phyloP scores from a whole-genome alignment of 768 basidiomycete genomes.

The Suillus sp. region DNA sequence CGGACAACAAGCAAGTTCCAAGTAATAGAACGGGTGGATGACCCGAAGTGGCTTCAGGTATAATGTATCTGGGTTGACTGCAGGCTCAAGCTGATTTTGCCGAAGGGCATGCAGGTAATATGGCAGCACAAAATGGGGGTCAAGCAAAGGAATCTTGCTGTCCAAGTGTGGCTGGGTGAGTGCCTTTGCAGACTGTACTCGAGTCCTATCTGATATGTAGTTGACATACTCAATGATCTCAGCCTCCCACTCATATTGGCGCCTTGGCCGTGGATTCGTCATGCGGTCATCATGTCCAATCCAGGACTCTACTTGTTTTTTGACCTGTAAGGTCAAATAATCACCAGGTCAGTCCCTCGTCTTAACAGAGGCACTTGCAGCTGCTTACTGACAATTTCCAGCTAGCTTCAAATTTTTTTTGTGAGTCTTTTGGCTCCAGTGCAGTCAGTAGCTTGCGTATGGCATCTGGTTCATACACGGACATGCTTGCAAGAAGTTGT shows the following conservation, averaged over 20 bases:
- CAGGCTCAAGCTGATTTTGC: neutral
- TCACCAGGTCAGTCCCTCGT: neutral
- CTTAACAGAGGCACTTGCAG: neutral
- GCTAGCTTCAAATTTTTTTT: neutral
- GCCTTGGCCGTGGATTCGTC: neutral
- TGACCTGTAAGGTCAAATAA: constrained; percentile 5
- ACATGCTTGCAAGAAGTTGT: neutral
- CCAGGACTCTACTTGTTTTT: constrained; percentile 6
- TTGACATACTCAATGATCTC: constrained; percentile 25
- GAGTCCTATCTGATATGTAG: constrained; percentile 16
- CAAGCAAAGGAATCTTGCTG: constrained; percentile 22
- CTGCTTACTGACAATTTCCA: neutral
- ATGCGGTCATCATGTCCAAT: constrained; percentile 1
- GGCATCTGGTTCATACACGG: neutral
- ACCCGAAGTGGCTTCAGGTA: constrained; percentile 13
- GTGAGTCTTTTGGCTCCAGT: neutral
- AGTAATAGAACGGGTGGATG: constrained; percentile 15
- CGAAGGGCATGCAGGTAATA: constrained; percentile 16
- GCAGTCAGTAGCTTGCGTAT: neutral
- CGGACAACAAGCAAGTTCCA: constrained; percentile 6
- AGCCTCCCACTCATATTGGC: constrained; percentile 11
- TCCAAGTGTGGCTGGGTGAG: neutral
- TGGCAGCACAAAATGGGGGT: constrained; percentile 27
- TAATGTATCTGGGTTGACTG: neutral
- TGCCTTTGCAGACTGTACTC: too few species aligned